A percentile compares a stretch with the other conserved stretches of the same genome.
These are phyloP conservation scores for Mikania micrantha DNA, from an alignment of 129 eudicot species.

Conservation along the genomic window DNA sequence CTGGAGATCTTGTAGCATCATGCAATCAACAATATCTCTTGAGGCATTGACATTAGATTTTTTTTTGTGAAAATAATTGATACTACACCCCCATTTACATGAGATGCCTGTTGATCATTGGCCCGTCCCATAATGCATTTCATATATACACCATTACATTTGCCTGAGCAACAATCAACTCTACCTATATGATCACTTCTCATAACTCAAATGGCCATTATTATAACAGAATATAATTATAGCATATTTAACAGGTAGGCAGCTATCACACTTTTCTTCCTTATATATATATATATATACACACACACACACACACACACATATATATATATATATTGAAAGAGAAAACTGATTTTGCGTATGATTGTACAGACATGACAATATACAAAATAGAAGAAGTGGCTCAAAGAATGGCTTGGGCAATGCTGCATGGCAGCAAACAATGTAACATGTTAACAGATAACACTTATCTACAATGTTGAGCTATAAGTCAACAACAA, in stretches of 20 bases:
- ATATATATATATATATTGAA: too few relatives aligned
- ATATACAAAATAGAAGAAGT: background rate
- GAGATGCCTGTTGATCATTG: conserved; percentile 12
- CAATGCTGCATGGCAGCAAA: conserved; percentile 3
- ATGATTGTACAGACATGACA: background rate
- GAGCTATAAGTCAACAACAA: background rate
- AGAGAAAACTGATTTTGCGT: background rate
- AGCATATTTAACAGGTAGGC: background rate
- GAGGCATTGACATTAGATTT: conserved; percentile 19
- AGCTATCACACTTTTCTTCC: too few relatives aligned
- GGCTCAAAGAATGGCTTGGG: background rate
- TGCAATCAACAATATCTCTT: conserved; percentile 19
- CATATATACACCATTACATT: conserved; percentile 5
- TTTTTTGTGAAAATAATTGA: conserved; percentile 13
- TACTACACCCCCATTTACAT: conserved; percentile 13
- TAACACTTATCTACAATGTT: background rate
- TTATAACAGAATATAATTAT: background rate
- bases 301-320: too few relatives aligned
- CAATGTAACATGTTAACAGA: background rate
- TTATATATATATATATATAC: too few relatives aligned
- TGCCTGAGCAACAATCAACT: background rate
- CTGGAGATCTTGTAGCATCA: conserved; percentile 26
- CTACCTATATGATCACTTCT: background rate
- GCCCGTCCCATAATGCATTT: conserved; percentile 15
- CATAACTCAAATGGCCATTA: conserved; percentile 8